phyloP scores from a whole-genome alignment of 805 yeast genomes.

The Grigorovia jiainica region DNA sequence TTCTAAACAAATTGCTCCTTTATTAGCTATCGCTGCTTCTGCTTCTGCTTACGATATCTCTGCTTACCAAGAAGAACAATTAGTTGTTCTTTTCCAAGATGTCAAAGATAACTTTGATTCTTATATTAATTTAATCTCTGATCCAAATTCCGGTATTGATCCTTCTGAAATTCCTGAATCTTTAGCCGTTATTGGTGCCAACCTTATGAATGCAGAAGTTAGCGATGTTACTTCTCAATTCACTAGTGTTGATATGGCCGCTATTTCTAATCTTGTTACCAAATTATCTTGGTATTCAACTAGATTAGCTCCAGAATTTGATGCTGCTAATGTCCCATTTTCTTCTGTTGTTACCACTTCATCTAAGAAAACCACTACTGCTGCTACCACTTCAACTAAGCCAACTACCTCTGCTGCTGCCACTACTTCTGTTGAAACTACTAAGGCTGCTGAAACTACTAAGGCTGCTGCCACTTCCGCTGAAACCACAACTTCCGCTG shows the following conservation, averaged over 20 bases:
- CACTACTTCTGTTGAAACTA: neutral
- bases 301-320: constrained; percentile 10
- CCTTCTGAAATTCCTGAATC: neutral
- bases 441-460: neutral
- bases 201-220: too few species aligned
- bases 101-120: neutral
- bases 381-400: constrained; percentile 1
- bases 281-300: constrained; percentile 26
- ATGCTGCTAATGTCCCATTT: constrained; percentile 2
- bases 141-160: neutral
- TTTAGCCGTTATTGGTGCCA: too few species aligned
- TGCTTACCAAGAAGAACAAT: neutral
- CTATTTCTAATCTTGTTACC: constrained; percentile 19
- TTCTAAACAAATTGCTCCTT: neutral
- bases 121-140: neutral
- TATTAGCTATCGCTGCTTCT: neutral
- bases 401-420: constrained; percentile 1
- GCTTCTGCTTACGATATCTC: neutral
- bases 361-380: neutral
- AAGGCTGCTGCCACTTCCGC: neutral
- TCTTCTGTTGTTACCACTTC: constrained; percentile 1
- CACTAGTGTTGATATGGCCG: constrained; percentile 14
- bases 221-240: too few species aligned
- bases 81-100: neutral
- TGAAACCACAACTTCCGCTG: neutral